Percentiles rank a stretch among this genome's conserved stretches.
These are phyloP conservation scores for Candida arabinofermentans DNA, from an alignment of 805 yeast genomes.

Conservation along the genomic window DNA sequence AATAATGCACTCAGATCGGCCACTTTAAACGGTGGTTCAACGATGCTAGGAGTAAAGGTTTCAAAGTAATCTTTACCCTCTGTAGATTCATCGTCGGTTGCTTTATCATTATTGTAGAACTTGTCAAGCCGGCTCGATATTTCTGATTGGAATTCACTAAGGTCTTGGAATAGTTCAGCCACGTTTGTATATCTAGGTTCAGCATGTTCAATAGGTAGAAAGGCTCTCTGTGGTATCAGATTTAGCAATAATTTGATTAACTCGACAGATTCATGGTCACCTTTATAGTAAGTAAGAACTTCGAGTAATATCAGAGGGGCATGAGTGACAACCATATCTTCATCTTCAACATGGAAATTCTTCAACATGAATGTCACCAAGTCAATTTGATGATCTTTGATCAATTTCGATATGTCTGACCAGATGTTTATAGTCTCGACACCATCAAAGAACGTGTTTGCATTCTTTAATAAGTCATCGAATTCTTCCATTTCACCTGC, in stretches of 20 bases:
- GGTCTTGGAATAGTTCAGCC: conserved; percentile 4
- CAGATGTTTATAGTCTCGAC: conserved; percentile 81
- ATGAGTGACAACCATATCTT: conserved; percentile 76
- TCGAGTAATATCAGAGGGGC: conserved; percentile 65
- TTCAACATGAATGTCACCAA: conserved; percentile 56
- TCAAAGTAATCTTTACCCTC: conserved; percentile 5
- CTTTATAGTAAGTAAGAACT: conserved; percentile 31
- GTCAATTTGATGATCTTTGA: conserved; percentile 37
- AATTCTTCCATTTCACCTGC: conserved; percentile 23
- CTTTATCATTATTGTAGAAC: conserved; percentile 14
- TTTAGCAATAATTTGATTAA: conserved; percentile 43
- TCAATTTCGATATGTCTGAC: conserved; percentile 50
- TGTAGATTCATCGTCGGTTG: neutral
- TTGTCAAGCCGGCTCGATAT: conserved; percentile 11
- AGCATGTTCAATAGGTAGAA: conserved; percentile 49
- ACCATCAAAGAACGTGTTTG: conserved; percentile 75
- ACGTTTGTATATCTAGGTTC: conserved; percentile 12
- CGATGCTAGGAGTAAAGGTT: conserved; percentile 11
- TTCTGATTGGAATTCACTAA: conserved; percentile 10
- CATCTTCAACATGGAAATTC: conserved; percentile 75
- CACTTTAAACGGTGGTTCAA: conserved; percentile 35
- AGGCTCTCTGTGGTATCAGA: conserved; percentile 61
- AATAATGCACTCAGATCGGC: conserved; percentile 42
- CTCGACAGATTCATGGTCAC: conserved; percentile 32
- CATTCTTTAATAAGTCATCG: conserved; percentile 51